A percentile compares a stretch with the other conserved stretches of the same genome.
Conservation (phyloP, 2,329 filamentous ascomycete species). For the Clonostachys rosea region DNA sequence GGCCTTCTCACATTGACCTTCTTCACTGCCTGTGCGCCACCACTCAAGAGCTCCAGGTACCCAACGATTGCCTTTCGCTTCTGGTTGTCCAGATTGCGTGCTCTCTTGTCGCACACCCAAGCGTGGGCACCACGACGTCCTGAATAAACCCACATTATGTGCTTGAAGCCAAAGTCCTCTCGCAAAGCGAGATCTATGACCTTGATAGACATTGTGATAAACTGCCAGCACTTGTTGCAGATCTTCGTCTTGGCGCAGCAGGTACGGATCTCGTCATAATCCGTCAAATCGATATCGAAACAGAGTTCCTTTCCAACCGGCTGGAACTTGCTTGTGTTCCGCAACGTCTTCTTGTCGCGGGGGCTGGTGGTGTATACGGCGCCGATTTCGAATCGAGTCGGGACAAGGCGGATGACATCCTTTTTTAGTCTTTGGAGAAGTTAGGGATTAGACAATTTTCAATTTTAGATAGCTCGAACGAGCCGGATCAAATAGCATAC, state of each 20-base stretch:
- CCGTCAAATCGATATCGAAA: conserved; percentile 99
- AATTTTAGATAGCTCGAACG: too few species aligned
- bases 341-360: conserved; percentile 83
- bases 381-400: conserved; percentile 95
- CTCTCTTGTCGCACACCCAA: conserved; percentile 92
- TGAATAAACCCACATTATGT: conserved; percentile 98
- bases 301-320: conserved; percentile 91
- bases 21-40: conserved; percentile 81
- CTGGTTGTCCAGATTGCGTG: conserved; percentile 78
- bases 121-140: conserved; percentile 95
- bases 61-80: conserved; percentile 80
- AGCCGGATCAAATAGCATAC: conserved; percentile 20
- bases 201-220: conserved; percentile 97
- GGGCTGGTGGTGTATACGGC: conserved; percentile 96
- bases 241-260: conserved; percentile 94
- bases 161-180: conserved; percentile 94
- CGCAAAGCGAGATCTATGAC: conserved; percentile 82
- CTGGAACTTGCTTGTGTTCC: conserved; percentile 76
- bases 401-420: conserved; percentile 82
- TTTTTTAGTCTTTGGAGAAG: conserved; percentile 65
- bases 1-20: conserved; percentile 81
- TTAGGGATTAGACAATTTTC: conserved; percentile 3
- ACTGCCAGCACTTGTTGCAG: conserved; percentile 91
- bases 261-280: conserved; percentile 95
- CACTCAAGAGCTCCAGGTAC: conserved; percentile 87